Base-by-base conservation (phyloP, 2,329 filamentous ascomycete species). In the Epichloe bromicola region DNA sequence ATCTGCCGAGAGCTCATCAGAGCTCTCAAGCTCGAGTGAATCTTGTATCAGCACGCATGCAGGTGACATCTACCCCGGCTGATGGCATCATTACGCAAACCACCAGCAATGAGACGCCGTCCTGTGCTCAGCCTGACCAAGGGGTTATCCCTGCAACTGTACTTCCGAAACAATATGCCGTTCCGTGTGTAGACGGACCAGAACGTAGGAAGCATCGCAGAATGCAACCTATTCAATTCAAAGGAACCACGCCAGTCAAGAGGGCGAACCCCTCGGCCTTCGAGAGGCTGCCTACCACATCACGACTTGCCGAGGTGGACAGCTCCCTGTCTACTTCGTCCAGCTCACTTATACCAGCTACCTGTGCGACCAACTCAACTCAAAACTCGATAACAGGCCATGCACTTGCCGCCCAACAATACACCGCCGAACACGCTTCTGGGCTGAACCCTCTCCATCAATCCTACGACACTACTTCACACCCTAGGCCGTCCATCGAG, bases 111-210 rank as follows among this genome's bases (percentile, higher is more conserved):
- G 56, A 58, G 40, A 67, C 63, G 44, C 63, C 65, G 34, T 59
- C 65, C 37, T 67, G 65, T 46, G 64, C 63, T 11, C 65, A 67
- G 49, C 61, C 57, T 12, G 60, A 57, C 26, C 58, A 59, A 39
- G 36, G 46, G 8, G 45, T 58, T 11, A 56, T 61, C 19, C 58
- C 56, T 4, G 56, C 52, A 15, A 63, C 59, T 0, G 51, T 51
- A 23, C 30, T 50, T 6, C 30, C 46, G 4, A 50, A 23, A 4
- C 19, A 53, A 12, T 45, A 54, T 20, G 37, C 48, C 14, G 19
- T 46, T 33, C 19, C 34, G 12, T 42, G 43, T 7, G 41, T 46
- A 19, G 23, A 46, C 12, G 11, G 39, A 20, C 48, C 36, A 2
- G 45, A 44, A 10, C 50, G 49, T 3, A 56, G 45, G 1, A 57